Evolutionary conservation across 2,329 filamentous ascomycete genomes (phyloP).

Genomic region (Colletotrichum sp.): DNA sequence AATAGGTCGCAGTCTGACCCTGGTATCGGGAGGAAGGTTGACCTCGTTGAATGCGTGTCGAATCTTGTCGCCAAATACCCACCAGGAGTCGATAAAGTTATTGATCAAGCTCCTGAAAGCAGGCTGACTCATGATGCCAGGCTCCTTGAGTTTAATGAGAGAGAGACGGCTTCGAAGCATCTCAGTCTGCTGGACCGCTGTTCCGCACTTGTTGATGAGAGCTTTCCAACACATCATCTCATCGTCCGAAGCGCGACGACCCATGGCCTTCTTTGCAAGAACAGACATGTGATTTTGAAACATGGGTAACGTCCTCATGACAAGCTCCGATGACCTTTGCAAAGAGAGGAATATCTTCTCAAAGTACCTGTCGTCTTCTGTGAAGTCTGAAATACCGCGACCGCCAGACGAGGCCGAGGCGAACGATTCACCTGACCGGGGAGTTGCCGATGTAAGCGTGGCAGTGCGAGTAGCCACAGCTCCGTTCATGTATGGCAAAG

Average conservation of each 20-base stretch:
- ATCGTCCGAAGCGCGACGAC: constrained; percentile 63
- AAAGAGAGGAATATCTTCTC: constrained; percentile 83
- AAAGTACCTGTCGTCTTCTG: constrained; percentile 81
- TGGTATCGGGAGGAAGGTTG: constrained; percentile 69
- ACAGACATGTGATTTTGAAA: constrained; percentile 71
- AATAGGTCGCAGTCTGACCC: constrained; percentile 77
- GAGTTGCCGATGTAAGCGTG: constrained; percentile 67
- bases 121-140: constrained; percentile 69
- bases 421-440: constrained; percentile 84
- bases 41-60: constrained; percentile 58
- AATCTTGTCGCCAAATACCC: constrained; percentile 66
- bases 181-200: constrained; percentile 76
- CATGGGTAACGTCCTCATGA: constrained; percentile 73
- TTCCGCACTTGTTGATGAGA: constrained; percentile 74
- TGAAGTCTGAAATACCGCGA: constrained; percentile 64
- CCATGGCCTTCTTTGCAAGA: constrained; percentile 68
- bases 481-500: constrained; percentile 51
- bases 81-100: constrained; percentile 74
- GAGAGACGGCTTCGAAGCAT: constrained; percentile 75
- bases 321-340: constrained; percentile 74
- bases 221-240: constrained; percentile 71
- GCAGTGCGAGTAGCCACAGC: constrained; percentile 47
- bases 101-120: constrained; percentile 76
- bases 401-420: constrained; percentile 58
- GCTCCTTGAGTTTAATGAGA: constrained; percentile 84